Conservation (phyloP, 1,139 yeast species). For the Debaryomyces nepalensis region DNA sequence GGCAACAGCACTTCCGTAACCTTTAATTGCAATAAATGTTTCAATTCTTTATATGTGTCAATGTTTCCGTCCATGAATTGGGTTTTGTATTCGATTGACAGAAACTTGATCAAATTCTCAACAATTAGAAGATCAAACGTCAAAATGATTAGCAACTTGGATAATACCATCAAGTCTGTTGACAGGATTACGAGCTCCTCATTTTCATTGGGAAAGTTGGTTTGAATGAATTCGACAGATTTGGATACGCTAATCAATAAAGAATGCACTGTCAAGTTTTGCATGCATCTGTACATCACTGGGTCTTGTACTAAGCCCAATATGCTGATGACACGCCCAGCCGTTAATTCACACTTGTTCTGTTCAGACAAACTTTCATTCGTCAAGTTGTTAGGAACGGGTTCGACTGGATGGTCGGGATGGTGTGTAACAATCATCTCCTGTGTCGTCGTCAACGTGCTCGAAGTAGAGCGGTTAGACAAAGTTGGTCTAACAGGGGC, state of each 20-base stretch:
- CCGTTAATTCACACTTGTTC: slow-evolving; percentile 19
- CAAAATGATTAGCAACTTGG: slow-evolving; percentile 34
- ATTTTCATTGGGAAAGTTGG: slow-evolving; percentile 25
- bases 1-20: slow-evolving; percentile 34
- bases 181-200: slow-evolving; percentile 31
- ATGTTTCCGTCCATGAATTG: slow-evolving; percentile 6
- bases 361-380: background rate
- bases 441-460: slow-evolving; percentile 12
- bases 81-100: slow-evolving; percentile 3
- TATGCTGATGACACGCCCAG: slow-evolving; percentile 28
- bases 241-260: slow-evolving; percentile 29
- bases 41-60: slow-evolving; percentile 22
- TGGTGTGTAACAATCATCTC: slow-evolving; percentile 9
- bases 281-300: slow-evolving; percentile 26
- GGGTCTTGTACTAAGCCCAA: slow-evolving; percentile 30
- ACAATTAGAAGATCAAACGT: slow-evolving; percentile 36
- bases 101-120: slow-evolving; percentile 38
- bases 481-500: slow-evolving; percentile 7
- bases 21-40: slow-evolving; percentile 34
- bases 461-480: slow-evolving; percentile 10
- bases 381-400: slow-evolving; percentile 20
- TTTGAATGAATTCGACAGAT: slow-evolving; percentile 31
- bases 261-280: slow-evolving; percentile 37
- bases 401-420: slow-evolving; percentile 23
- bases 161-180: slow-evolving; percentile 38